A percentile compares a stretch with the other conserved stretches of the same genome.
Conservation (phyloP, 2,329 filamentous ascomycete genomes). For the Colletotrichum falcatum region DNA sequence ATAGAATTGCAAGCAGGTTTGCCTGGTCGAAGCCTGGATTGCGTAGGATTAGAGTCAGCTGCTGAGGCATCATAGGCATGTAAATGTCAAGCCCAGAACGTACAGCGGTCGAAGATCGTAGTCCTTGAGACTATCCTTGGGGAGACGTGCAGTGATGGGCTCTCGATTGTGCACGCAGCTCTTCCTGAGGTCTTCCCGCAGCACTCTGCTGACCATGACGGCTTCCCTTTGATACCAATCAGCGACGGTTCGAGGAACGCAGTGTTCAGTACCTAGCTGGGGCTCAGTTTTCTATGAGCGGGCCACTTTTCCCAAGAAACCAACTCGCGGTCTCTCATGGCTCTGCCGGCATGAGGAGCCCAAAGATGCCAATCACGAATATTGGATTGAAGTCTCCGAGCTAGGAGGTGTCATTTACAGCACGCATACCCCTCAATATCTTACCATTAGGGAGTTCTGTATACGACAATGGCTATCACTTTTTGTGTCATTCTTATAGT, state of each 20-base stretch:
- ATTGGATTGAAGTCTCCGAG: conserved; percentile 62
- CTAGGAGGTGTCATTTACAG: conserved; percentile 66
- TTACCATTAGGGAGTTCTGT: conserved; percentile 55
- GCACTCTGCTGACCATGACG: conserved; percentile 70
- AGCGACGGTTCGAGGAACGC: background rate
- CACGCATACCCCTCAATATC: conserved; percentile 52
- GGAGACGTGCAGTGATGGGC: conserved; percentile 61
- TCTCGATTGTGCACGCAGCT: conserved; percentile 72
- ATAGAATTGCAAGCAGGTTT: conserved; percentile 73
- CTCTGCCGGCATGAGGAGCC: conserved; percentile 66
- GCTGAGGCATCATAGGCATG: conserved; percentile 64
- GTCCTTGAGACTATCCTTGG: conserved; percentile 66
- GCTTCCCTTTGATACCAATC: conserved; percentile 55
- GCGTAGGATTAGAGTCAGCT: conserved; percentile 70
- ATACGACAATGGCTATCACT: conserved; percentile 53
- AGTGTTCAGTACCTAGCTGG: accelerated
- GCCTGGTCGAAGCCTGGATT: conserved; percentile 68
- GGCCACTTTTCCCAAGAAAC: conserved; percentile 66
- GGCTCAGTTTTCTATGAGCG: conserved; percentile 65
- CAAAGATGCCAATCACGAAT: conserved; percentile 61
- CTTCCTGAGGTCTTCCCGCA: conserved; percentile 71
- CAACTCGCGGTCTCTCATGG: conserved; percentile 64
- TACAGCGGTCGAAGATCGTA: conserved; percentile 64
- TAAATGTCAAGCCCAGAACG: conserved; percentile 65
- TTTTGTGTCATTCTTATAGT: conserved; percentile 57